Evolutionary conservation across 768 basidiomycete genomes (phyloP).

Genomic region (Lentinula sp.): DNA sequence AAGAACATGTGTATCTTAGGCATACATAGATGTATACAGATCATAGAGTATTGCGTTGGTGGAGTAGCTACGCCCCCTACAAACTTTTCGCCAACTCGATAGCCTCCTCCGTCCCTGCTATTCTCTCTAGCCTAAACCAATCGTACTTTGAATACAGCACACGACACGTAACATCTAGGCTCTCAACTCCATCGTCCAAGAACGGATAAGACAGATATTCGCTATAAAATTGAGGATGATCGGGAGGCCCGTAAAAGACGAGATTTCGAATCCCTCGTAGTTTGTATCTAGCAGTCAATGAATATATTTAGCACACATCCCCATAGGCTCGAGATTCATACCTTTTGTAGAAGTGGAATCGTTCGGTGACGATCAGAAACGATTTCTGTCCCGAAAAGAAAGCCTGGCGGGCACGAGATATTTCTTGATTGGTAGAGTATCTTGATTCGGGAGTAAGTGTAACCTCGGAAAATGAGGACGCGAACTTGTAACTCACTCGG

Average conservation of each 20-base stretch:
- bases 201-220: slow-evolving; percentile 90
- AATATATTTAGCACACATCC: not conserved
- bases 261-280: slow-evolving; percentile 89
- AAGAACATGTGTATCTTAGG: too few species aligned
- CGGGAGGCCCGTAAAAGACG: slow-evolving; percentile 89
- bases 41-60: not conserved
- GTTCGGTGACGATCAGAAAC: slow-evolving; percentile 88
- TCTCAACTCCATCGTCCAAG: slow-evolving; percentile 83
- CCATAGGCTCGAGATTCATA: slow-evolving; percentile 15
- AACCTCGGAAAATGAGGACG: not conserved
- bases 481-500: slow-evolving; percentile 56
- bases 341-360: slow-evolving; percentile 98
- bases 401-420: slow-evolving; percentile 85
- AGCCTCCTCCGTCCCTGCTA: slow-evolving; percentile 54
- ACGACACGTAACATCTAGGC: slow-evolving; percentile 75
- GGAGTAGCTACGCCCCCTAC: not conserved
- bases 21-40: not conserved
- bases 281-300: slow-evolving; percentile 59
- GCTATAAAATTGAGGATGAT: slow-evolving; percentile 87
- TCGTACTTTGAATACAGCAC: slow-evolving; percentile 89
- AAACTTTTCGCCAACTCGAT: slow-evolving; percentile 33
- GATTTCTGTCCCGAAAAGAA: slow-evolving; percentile 87
- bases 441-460: slow-evolving; percentile 28
- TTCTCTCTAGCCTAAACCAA: slow-evolving; percentile 79
- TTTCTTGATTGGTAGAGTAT: slow-evolving; percentile 91